Conservation (phyloP, 495 filamentous ascomycete genomes). For the Penicillium egyptiacum region DNA sequence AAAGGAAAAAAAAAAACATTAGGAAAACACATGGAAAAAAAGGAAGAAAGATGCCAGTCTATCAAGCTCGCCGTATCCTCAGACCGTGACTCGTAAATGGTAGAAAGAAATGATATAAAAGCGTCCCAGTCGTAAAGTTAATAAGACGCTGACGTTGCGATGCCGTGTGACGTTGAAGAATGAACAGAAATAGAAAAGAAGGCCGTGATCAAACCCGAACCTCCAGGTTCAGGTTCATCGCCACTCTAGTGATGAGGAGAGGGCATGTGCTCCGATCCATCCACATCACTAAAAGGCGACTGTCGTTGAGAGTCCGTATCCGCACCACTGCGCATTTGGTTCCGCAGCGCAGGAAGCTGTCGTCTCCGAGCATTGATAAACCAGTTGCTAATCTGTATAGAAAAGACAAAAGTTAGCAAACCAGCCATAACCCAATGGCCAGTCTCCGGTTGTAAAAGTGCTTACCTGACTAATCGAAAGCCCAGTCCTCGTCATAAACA, state of each 20-base stretch:
- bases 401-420: conserved; percentile 1
- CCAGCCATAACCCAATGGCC: background rate
- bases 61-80: conserved; percentile 25
- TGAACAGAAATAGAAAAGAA: conserved; percentile 14
- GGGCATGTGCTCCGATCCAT: conserved; percentile 36
- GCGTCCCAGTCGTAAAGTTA: conserved; percentile 24
- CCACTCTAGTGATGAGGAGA: conserved; percentile 33
- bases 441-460: background rate
- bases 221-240: conserved; percentile 8
- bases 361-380: conserved; percentile 89
- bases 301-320: conserved; percentile 39
- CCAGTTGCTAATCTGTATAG: conserved; percentile 82
- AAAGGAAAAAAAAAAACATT: conserved; percentile 12
- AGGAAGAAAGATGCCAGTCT: conserved; percentile 29
- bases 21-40: conserved; percentile 6
- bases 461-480: conserved; percentile 77
- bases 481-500: conserved; percentile 71
- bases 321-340: conserved; percentile 48
- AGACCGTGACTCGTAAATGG: conserved; percentile 30
- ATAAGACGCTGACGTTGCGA: conserved; percentile 28
- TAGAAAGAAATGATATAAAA: conserved; percentile 10
- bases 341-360: conserved; percentile 67
- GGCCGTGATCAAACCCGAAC: conserved; percentile 19
- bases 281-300: conserved; percentile 47
- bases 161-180: conserved; percentile 19